Percentiles rank a stretch among this genome's conserved stretches.
phyloP scores from a whole-genome alignment of 1,139 yeast genomes.

The Lodderomyces metapsilosis region DNA sequence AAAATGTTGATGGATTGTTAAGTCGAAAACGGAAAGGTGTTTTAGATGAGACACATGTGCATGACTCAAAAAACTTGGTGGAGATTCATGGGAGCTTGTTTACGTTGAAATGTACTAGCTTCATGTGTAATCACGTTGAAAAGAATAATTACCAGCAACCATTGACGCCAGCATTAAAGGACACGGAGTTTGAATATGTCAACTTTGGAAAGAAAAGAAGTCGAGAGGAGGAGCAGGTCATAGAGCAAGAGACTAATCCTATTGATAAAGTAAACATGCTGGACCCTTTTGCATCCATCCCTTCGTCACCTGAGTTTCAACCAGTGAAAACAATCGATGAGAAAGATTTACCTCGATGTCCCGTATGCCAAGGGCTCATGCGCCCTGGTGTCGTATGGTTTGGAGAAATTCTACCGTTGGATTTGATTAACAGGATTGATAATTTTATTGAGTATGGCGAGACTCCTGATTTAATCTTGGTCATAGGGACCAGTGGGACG shows the following conservation, averaged over 20 bases:
- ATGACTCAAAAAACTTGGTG: constrained; percentile 46
- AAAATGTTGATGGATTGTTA: constrained; percentile 78
- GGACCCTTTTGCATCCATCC: neutral
- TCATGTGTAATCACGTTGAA: constrained; percentile 63
- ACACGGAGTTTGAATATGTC: constrained; percentile 30
- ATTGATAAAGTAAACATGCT: neutral
- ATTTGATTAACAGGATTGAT: constrained; percentile 64
- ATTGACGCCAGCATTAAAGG: constrained; percentile 55
- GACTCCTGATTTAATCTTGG: constrained; percentile 69
- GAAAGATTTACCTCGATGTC: constrained; percentile 71
- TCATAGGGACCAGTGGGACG: constrained; percentile 80
- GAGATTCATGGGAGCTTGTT: constrained; percentile 83
- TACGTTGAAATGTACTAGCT: constrained; percentile 70
- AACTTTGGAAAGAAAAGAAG: constrained; percentile 13
- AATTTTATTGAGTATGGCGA: constrained; percentile 55
- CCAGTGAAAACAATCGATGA: constrained; percentile 49
- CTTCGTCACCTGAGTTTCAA: constrained; percentile 42
- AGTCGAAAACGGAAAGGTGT: constrained; percentile 54
- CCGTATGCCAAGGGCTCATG: constrained; percentile 57
- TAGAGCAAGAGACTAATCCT: neutral
- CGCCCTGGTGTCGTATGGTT: constrained; percentile 95
- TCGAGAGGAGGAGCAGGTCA: constrained; percentile 10
- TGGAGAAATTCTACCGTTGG: constrained; percentile 77
- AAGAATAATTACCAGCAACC: constrained; percentile 56
- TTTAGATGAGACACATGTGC: constrained; percentile 43